Evolutionary conservation across 2,329 filamentous ascomycete species (phyloP).

Genomic region (Aschersonia sp.): DNA sequence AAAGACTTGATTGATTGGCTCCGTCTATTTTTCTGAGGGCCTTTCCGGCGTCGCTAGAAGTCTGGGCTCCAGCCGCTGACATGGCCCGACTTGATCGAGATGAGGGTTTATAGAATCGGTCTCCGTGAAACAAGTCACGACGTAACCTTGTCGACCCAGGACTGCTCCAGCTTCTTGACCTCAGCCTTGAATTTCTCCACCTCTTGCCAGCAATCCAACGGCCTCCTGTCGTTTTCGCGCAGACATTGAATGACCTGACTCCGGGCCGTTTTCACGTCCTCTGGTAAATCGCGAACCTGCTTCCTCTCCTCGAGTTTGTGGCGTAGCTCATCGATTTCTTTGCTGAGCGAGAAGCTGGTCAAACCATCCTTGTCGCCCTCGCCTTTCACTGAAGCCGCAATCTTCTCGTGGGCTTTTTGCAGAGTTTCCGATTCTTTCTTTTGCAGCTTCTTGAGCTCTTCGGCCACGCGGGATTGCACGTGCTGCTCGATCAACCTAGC

Average conservation of each 20-base stretch:
- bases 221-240: constrained; percentile 69
- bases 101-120: too few relatives aligned
- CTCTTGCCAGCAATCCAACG: constrained; percentile 89
- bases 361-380: constrained; percentile 15
- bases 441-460: constrained; percentile 70
- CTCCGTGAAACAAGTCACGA: constrained; percentile 1
- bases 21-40: too few relatives aligned
- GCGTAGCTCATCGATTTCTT: constrained; percentile 44
- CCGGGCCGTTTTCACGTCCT: constrained; percentile 59
- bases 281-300: constrained; percentile 54
- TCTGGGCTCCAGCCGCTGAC: too few relatives aligned
- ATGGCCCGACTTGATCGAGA: too few relatives aligned
- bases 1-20: too few relatives aligned
- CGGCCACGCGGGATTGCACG: constrained; percentile 72
- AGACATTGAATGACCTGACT: constrained; percentile 66
- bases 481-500: constrained; percentile 72
- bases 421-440: constrained; percentile 56
- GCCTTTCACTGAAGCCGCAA: constrained; percentile 29
- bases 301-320: constrained; percentile 46
- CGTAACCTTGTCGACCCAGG: constrained; percentile 75
- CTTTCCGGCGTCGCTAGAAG: too few relatives aligned
- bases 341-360: constrained; percentile 35
- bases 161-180: constrained; percentile 72
- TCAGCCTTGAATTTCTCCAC: constrained; percentile 82
- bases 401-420: constrained; percentile 49